phyloP scores from a whole-genome alignment of 257 asterid species.

The Sherardia arvensis region DNA sequence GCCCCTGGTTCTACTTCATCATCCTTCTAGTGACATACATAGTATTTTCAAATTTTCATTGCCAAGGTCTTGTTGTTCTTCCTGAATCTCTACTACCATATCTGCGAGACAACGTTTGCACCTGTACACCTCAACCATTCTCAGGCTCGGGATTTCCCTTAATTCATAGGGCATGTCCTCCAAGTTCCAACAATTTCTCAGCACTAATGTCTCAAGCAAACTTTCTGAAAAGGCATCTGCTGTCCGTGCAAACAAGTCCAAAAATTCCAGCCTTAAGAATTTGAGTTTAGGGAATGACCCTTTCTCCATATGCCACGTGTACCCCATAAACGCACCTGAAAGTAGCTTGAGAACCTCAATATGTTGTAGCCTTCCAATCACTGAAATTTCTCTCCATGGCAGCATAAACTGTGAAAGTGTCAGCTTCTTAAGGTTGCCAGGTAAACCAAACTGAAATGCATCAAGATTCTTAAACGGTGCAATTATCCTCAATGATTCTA shows the following conservation, averaged over 20 bases:
- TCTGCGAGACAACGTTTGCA: background rate
- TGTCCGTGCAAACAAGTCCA: background rate
- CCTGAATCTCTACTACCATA: slow-evolving; percentile 18
- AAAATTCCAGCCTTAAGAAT: background rate
- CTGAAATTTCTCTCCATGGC: slow-evolving; percentile 7
- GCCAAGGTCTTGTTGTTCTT: slow-evolving; percentile 21
- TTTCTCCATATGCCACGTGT: slow-evolving; percentile 15
- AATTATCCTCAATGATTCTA: slow-evolving; percentile 7
- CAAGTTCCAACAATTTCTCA: slow-evolving; percentile 13
- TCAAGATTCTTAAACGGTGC: no score
- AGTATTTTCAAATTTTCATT: slow-evolving; percentile 14
- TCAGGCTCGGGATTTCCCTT: slow-evolving; percentile 20
- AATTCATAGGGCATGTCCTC: slow-evolving; percentile 14
- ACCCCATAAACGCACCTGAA: slow-evolving; percentile 4
- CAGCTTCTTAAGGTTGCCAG: slow-evolving; percentile 14
- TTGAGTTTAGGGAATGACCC: slow-evolving; percentile 8
- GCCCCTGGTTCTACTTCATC: background rate
- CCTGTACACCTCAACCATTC: slow-evolving; percentile 16
- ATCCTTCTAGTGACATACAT: background rate
- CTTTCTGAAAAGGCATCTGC: slow-evolving; percentile 1
- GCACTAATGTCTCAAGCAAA: slow-evolving; percentile 16
- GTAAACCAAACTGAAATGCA: background rate
- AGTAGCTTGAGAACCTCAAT: slow-evolving; percentile 19
- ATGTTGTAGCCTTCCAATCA: slow-evolving; percentile 9
- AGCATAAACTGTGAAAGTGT: slow-evolving; percentile 3